Base-by-base conservation (phyloP, 179 eudicot genomes). In the Silene vulgaris region DNA sequence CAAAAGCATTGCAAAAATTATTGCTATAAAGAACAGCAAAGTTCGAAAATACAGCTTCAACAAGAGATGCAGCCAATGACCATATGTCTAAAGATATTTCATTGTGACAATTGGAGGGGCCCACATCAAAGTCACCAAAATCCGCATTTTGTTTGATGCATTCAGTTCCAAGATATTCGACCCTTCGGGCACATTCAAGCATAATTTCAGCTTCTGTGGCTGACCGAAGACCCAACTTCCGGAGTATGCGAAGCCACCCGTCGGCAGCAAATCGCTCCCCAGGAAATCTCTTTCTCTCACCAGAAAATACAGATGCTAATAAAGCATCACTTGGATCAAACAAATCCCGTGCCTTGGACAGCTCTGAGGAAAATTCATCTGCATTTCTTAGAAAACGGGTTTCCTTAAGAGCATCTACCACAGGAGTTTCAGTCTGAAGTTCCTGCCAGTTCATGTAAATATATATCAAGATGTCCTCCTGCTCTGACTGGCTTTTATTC, bases 131-230 rank as follows among this genome's bases (percentile, higher is more conserved):
- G 59, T 87, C 82, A 76, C 83, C 92, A 74, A 79, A 74, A 78
- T 77, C 88, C 48, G 82, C 83, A 65, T 40, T 75, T 59, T 80
- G 73, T 72, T 88, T 89, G 77, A 83, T 75, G 77, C 78, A 81
- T 80, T 96, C 96, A 75, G 74, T 65, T 59, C 96, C 99, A 80
- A 93, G 96, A 77, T 77, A 88, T 84, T 93, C 99, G 28, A 96
- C 90, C 81, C 88, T 89, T 82, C 84, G 89, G 65, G 99, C 99
- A 84, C 99, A 93, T 77, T 93, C 96, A 56, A 96, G 92, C 75
- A 93, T 88, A 73, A 93, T 84, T 84, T 93, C 97, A 64, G 91
- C 80, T 82, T 96, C 99, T 35, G 86, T 43, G 32, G 96, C 80
- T 69, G 87, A 89, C 57, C 85, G 90, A 68, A 96, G 92, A 64